Evolutionary conservation across 164 flowering plant genomes (phyloP), one percentile per base, ranked within the genome.

Genomic region (Magnolia changhungtana): DNA sequence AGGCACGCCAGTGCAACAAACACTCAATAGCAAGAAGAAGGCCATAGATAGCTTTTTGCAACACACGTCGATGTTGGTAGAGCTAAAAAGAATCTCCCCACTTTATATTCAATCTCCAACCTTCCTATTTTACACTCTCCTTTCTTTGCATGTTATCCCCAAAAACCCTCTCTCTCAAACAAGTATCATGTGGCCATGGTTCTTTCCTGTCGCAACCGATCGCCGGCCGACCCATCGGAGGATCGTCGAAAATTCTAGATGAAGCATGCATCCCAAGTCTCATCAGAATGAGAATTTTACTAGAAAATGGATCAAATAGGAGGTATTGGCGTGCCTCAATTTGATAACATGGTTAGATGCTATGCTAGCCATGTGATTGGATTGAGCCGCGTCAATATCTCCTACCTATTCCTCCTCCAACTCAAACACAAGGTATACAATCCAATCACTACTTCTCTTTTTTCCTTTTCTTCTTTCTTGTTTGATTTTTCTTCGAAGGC

Each of bases 341-440:
- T 76, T 79, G 84, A 74, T 67, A 70, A 73, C 81, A 72, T 66
- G 69, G 80, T 64, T 77, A 76, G 55, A 68, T 63, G 79, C 61
- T 23, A 29, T 71, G 37, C 72, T 74, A 79, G 81, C 87, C 84
- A 79, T 82, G 82, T 80, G 76, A 73, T 84, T 75, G 79, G 80
- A 82, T 82, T 81, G 79, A 81, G 80, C 87, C 82, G 82, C 82
- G 82, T 80, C 82, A 80, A 80, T 80, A 80, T 80, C 82, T 80
- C 82, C 72, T 72, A 20, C 67, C 23, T 20, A 19, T 21, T 64
- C 5, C 23, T 64, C 23, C 21, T 64, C 67, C 21, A 18, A n/a
- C 9, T 20, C 13, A 64, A 20, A 64, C 21, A 18, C 23, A 64
- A 64, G 67, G 67, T 64, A 64, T 20, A 20, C 21, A 20, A 20